Percentiles rank a stretch among this genome's conserved stretches.
These are phyloP conservation scores for Jackrogersella multiformis DNA, from an alignment of 495 filamentous ascomycete species.

Conservation along the genomic window DNA sequence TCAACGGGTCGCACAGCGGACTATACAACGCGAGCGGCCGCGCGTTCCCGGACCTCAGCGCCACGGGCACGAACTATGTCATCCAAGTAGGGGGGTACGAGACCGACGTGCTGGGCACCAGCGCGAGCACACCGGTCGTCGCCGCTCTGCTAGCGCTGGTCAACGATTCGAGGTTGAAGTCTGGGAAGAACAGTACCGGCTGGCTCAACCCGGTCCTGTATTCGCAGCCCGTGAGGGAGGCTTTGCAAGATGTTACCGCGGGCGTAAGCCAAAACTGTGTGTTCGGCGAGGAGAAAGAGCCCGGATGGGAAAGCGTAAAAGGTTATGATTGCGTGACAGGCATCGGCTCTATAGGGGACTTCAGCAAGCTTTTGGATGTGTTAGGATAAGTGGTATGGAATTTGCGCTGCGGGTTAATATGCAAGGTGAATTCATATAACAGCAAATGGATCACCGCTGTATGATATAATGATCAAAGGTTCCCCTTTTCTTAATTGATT, in stretches of 20 bases:
- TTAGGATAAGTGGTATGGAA: conserved; percentile 22
- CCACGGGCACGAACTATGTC: conserved; percentile 51
- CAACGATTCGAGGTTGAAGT: conserved; percentile 51
- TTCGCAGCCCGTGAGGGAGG: conserved; percentile 33
- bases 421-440: too few species aligned
- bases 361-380: conserved; percentile 44
- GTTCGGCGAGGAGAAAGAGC: conserved; percentile 39
- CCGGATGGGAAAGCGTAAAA: conserved; percentile 48
- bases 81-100: conserved; percentile 47
- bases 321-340: conserved; percentile 55
- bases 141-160: conserved; percentile 53
- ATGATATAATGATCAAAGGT: too few species aligned
- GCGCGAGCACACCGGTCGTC: conserved; percentile 53
- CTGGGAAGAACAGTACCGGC: conserved; percentile 51
- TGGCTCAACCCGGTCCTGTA: conserved; percentile 55
- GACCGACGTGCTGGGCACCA: conserved; percentile 52
- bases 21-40: conserved; percentile 69
- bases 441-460: too few species aligned
- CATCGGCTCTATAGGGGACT: conserved; percentile 51
- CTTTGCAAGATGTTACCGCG: conserved; percentile 46
- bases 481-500: too few species aligned
- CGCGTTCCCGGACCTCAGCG: conserved; percentile 75
- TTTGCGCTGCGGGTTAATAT: too few species aligned
- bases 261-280: conserved; percentile 49
- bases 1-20: conserved; percentile 56